Evolutionary conservation across 768 basidiomycete genomes (phyloP).

Genomic region (Suillus hirtellus): DNA sequence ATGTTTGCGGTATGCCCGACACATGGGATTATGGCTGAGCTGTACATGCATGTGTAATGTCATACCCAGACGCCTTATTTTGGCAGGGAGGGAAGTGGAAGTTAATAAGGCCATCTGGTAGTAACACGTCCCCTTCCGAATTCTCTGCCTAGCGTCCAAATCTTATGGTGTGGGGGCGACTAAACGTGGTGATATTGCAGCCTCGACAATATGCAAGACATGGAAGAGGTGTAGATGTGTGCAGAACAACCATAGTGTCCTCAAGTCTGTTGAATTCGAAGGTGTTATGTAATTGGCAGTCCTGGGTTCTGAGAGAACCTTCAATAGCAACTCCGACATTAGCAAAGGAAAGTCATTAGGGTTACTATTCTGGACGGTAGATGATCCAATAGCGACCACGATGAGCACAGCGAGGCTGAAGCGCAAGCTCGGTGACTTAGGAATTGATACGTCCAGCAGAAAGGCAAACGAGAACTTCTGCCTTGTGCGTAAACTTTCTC

Average conservation of each 20-base stretch:
- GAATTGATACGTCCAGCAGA: slow-evolving; percentile 67
- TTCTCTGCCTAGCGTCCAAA: too few relatives aligned
- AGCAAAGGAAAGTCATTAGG: neutral
- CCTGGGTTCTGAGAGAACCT: too few relatives aligned
- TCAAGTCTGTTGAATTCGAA: too few relatives aligned
- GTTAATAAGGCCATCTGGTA: neutral
- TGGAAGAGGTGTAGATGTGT: too few relatives aligned
- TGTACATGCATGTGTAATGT: neutral
- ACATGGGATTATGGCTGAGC: neutral
- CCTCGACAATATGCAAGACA: too few relatives aligned
- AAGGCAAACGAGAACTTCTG: slow-evolving; percentile 86
- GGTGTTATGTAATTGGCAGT: too few relatives aligned
- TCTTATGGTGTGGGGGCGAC: too few relatives aligned
- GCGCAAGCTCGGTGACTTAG: slow-evolving; percentile 80
- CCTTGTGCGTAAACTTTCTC: slow-evolving; percentile 47
- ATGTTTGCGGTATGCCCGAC: neutral
- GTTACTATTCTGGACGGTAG: slow-evolving; percentile 1
- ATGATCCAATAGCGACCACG: slow-evolving; percentile 1
- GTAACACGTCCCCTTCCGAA: too few relatives aligned
- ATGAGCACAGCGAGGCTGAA: slow-evolving; percentile 66
- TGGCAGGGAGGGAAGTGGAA: neutral
- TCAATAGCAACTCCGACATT: neutral
- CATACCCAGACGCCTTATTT: neutral
- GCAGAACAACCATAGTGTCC: too few relatives aligned
- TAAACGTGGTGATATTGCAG: too few relatives aligned